Conservation (phyloP, 2,329 filamentous ascomycete species). For the Xylaria sp. region DNA sequence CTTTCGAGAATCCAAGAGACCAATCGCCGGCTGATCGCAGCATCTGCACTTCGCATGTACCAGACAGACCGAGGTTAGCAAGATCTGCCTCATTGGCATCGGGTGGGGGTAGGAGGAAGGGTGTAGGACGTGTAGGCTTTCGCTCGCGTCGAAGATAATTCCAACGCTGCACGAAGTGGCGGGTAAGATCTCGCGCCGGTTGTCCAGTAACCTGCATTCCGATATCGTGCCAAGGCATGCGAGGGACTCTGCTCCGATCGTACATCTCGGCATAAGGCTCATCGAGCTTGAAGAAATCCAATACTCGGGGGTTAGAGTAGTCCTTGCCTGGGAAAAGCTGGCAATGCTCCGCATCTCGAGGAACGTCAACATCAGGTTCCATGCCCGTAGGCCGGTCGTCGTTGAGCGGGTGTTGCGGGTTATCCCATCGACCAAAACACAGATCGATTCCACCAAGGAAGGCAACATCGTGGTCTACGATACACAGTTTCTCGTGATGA, state of each 20-base stretch:
- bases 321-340: conserved; percentile 97
- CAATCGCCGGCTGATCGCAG: conserved; percentile 83
- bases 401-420: conserved; percentile 80
- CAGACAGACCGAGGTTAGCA: conserved; percentile 79
- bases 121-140: conserved; percentile 87
- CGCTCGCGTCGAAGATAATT: conserved; percentile 92
- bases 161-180: conserved; percentile 97
- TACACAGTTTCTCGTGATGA: conserved; percentile 96
- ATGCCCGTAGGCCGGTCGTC: conserved; percentile 96
- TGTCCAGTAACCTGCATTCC: conserved; percentile 97
- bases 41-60: conserved; percentile 95
- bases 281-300: conserved; percentile 89
- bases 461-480: conserved; percentile 92
- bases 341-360: conserved; percentile 87
- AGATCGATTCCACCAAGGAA: conserved; percentile 95
- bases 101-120: conserved; percentile 86
- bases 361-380: conserved; percentile 64
- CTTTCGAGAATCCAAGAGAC: conserved; percentile 72
- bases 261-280: conserved; percentile 99
- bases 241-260: conserved; percentile 76
- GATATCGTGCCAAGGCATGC: conserved; percentile 99
- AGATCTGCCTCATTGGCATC: conserved; percentile 85
- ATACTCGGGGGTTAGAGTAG: conserved; percentile 92
- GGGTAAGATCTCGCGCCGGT: conserved; percentile 85
- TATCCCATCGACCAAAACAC: conserved; percentile 97